Evolutionary conservation across 345 rosid genomes (phyloP).

Genomic region (Pistacia integerrima): DNA sequence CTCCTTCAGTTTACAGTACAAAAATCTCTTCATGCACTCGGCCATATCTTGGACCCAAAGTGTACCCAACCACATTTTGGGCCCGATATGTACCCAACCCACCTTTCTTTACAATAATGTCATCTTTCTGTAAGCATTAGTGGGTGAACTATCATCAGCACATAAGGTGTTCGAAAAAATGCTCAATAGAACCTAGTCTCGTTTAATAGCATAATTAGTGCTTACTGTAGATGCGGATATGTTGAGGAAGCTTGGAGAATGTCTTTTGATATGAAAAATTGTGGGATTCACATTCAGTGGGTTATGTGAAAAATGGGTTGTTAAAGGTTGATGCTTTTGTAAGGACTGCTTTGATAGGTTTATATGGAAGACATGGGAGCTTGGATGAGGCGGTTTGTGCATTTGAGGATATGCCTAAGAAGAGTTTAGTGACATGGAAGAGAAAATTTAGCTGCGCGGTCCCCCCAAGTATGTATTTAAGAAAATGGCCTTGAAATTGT

Average conservation of each 20-base stretch:
- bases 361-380: conserved; percentile 63
- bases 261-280: conserved; percentile 50
- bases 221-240: conserved; percentile 41
- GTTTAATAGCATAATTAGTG: conserved; percentile 55
- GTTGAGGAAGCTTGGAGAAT: conserved; percentile 44
- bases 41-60: conserved; percentile 14
- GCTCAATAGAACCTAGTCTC: conserved; percentile 63
- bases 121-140: conserved; percentile 33
- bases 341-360: conserved; percentile 66
- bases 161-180: conserved; percentile 68
- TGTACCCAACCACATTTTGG: conserved; percentile 26
- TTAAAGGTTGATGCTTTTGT: conserved; percentile 59
- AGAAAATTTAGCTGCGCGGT: too few relatives aligned
- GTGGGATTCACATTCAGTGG: conserved; percentile 57
- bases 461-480: too few relatives aligned
- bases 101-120: conserved; percentile 63
- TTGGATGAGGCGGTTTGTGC: conserved; percentile 48
- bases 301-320: conserved; percentile 60
- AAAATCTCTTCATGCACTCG: conserved; percentile 73
- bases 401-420: conserved; percentile 65
- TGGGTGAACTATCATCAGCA: conserved; percentile 41
- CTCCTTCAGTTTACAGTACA: conserved; percentile 48
- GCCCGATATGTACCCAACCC: conserved; percentile 43
- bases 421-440: conserved; percentile 80
- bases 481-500: too few relatives aligned